phyloP scores from a whole-genome alignment of 2,329 filamentous ascomycete species.

The Ophiostoma ulmi region DNA sequence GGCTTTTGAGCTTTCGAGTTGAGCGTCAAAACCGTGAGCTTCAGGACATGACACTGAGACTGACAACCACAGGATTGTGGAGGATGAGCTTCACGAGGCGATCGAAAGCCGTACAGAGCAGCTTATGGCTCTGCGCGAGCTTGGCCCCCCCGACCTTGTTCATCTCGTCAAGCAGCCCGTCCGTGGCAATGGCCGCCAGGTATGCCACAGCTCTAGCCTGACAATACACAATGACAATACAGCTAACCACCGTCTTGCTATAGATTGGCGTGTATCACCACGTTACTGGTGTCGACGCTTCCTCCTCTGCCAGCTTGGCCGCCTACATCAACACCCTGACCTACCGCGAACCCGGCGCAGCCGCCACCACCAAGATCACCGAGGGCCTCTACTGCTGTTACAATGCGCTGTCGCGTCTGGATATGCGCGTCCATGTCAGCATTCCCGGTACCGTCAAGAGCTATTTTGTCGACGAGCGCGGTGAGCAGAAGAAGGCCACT shows the following conservation, averaged over 20 bases:
- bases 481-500: conserved; percentile 87
- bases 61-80: conserved; percentile 64
- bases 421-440: conserved; percentile 97
- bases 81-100: conserved; percentile 86
- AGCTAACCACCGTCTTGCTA: not conserved
- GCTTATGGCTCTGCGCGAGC: conserved; percentile 76
- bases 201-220: conserved; percentile 29
- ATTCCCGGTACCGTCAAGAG: conserved; percentile 95
- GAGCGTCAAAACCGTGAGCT: not conserved
- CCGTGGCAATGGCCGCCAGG: conserved; percentile 54
- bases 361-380: conserved; percentile 73
- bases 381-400: conserved; percentile 98
- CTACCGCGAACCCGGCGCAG: conserved; percentile 77
- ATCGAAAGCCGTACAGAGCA: conserved; percentile 90
- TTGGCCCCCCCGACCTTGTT: conserved; percentile 91
- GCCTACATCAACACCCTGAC: conserved; percentile 98
- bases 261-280: conserved; percentile 94
- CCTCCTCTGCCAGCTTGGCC: conserved; percentile 90
- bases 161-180: conserved; percentile 77
- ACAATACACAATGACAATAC: not conserved
- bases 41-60: not conserved
- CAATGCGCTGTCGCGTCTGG: conserved; percentile 96
- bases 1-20: not conserved
- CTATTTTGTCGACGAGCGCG: conserved; percentile 95
- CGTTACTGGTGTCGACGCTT: conserved; percentile 94